These are phyloP conservation scores for Botryotinia narcissicola DNA, from an alignment of 2,329 filamentous ascomycete genomes.

Conservation along the genomic window DNA sequence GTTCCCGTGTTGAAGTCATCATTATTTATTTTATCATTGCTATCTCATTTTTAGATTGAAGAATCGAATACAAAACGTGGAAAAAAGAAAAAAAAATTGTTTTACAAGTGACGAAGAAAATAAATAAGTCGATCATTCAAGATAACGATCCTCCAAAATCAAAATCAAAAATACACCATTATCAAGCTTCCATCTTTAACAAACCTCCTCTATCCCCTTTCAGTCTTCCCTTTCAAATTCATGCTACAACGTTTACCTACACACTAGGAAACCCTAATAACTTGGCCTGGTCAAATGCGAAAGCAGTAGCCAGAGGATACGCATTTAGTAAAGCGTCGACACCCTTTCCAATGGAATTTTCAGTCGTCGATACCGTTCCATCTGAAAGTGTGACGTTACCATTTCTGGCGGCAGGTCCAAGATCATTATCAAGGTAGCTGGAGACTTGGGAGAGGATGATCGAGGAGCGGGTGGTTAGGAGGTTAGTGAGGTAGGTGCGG, in stretches of 20 bases:
- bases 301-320: not conserved
- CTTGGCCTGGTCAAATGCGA: not conserved
- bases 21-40: not conserved
- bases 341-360: not conserved
- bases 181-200: not conserved
- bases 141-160: not conserved
- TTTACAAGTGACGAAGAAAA: not conserved
- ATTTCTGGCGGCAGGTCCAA: not conserved
- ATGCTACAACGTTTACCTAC: not conserved
- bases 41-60: not conserved
- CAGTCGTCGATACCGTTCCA: not conserved
- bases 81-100: not conserved
- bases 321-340: not conserved
- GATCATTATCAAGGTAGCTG: constrained; percentile 7
- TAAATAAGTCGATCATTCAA: not conserved
- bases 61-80: not conserved
- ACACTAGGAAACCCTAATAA: not conserved
- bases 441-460: not conserved
- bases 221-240: not conserved
- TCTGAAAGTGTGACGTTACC: not conserved
- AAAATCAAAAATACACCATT: not conserved
- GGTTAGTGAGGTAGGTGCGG: not conserved
- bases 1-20: not conserved
- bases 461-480: not conserved
- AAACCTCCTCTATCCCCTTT: not conserved